Conservation (phyloP, 2,329 filamentous ascomycete genomes). For the Cladosporium phlei region DNA sequence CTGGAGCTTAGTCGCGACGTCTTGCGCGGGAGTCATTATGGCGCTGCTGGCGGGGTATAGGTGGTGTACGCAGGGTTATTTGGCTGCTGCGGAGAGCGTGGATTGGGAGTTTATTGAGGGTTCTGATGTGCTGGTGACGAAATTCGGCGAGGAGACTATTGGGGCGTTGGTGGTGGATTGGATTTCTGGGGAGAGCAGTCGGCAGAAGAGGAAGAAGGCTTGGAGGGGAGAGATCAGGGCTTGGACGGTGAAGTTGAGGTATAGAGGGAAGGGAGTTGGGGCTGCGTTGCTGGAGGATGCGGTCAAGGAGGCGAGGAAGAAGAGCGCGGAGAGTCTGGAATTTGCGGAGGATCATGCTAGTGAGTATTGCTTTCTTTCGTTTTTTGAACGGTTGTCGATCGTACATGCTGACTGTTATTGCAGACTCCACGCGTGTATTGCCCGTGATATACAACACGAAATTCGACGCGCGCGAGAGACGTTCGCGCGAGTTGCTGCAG, state of each 20-base stretch:
- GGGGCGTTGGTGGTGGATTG: slow-evolving; percentile 66
- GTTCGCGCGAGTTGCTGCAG: slow-evolving; percentile 44
- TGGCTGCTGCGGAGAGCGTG: slow-evolving; percentile 57
- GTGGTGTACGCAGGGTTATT: slow-evolving; percentile 58
- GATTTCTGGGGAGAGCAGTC: slow-evolving; percentile 42
- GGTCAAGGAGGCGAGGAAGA: slow-evolving; percentile 61
- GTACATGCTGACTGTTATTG: neutral
- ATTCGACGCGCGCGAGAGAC: slow-evolving; percentile 56
- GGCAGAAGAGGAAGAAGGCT: slow-evolving; percentile 45
- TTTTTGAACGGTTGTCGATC: neutral
- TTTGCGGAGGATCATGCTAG: slow-evolving; percentile 78
- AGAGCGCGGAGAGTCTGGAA: slow-evolving; percentile 64
- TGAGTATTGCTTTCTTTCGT: slow-evolving; percentile 35
- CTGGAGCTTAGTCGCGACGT: slow-evolving; percentile 52
- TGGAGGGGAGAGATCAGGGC: slow-evolving; percentile 70
- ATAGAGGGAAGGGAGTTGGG: slow-evolving; percentile 68
- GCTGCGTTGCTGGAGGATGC: slow-evolving; percentile 68
- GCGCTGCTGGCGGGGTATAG: slow-evolving; percentile 59
- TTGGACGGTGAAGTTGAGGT: slow-evolving; percentile 71
- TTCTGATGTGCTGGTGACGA: slow-evolving; percentile 53
- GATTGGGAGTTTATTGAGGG: slow-evolving; percentile 59
- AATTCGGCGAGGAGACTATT: slow-evolving; percentile 64
- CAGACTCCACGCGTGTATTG: slow-evolving; percentile 52
- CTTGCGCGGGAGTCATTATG: slow-evolving; percentile 59
- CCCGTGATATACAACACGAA: slow-evolving; percentile 58